A percentile compares a stretch with the other conserved stretches of the same genome.
phyloP scores from a whole-genome alignment of 371 early-diverging fungal species.

The Circinella umbellata region DNA sequence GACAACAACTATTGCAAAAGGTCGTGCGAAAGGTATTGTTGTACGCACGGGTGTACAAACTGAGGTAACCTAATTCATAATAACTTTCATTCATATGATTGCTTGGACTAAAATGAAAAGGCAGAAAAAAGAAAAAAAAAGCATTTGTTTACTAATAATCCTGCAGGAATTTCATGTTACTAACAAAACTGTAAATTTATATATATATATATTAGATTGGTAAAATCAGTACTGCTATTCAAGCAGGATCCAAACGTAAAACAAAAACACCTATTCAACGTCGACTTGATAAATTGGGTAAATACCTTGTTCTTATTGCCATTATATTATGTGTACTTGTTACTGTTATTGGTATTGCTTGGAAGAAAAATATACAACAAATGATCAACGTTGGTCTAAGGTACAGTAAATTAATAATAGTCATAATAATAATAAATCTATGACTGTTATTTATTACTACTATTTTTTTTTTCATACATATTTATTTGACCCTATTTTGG shows the following conservation, averaged over 20 bases:
- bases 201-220: conserved; percentile 68
- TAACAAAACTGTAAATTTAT: background rate
- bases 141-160: too few species aligned
- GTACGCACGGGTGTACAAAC: conserved; percentile 81
- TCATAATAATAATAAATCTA: background rate
- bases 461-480: background rate
- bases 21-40: conserved; percentile 81
- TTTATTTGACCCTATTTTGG: background rate
- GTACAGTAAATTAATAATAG: conserved; percentile 25
- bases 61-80: conserved; percentile 55
- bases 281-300: conserved; percentile 72
- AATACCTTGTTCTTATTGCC: conserved; percentile 76
- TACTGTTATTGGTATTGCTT: conserved; percentile 81
- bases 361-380: conserved; percentile 51
- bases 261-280: conserved; percentile 81
- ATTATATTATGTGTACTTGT: conserved; percentile 83
- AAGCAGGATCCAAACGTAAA: conserved; percentile 65
- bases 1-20: conserved; percentile 72
- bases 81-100: background rate
- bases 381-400: conserved; percentile 58
- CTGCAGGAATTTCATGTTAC: too few species aligned
- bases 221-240: conserved; percentile 87
- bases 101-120: too few species aligned
- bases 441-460: background rate
- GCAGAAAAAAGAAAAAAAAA: too few species aligned